A percentile compares a stretch with the other conserved stretches of the same genome.
phyloP scores from a whole-genome alignment of 106 monocot genomes.

The Allium cepa region DNA sequence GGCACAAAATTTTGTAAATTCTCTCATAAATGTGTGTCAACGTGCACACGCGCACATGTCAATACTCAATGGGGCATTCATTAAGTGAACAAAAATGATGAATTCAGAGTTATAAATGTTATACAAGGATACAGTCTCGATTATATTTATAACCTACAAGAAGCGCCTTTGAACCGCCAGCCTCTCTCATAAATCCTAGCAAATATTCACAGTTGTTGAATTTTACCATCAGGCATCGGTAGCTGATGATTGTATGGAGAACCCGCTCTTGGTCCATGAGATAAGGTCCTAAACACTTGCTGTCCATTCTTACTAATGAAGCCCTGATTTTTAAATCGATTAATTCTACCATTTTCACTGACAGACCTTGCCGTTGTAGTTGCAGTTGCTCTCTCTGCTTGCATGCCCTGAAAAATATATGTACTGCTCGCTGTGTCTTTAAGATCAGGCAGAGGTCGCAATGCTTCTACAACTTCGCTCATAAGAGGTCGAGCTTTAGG shows the following conservation, averaged over 20 bases:
- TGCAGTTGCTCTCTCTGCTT: conserved; percentile 32
- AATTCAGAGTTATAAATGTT: too few relatives aligned
- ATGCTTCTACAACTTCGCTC: conserved; percentile 73
- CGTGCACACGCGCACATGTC: too few relatives aligned
- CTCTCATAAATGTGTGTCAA: too few relatives aligned
- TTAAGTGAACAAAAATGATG: too few relatives aligned
- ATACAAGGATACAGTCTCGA: too few relatives aligned
- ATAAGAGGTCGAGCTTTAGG: conserved; percentile 77
- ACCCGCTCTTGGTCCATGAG: conserved; percentile 28
- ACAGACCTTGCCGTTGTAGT: neutral
- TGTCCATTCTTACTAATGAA: conserved; percentile 35
- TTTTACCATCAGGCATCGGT: conserved; percentile 22
- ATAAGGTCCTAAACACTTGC: conserved; percentile 49
- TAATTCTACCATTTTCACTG: conserved; percentile 13
- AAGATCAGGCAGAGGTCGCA: conserved; percentile 37
- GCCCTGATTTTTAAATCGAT: conserved; percentile 32
- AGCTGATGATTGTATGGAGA: conserved; percentile 42
- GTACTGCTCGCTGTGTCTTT: conserved; percentile 41
- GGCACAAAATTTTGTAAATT: too few relatives aligned
- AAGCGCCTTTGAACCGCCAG: too few relatives aligned
- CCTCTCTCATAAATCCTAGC: neutral
- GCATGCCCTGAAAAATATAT: conserved; percentile 63
- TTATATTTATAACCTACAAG: too few relatives aligned
- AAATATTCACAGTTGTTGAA: conserved; percentile 1
- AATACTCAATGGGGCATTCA: too few relatives aligned